Evolutionary conservation across 148 eudicot genomes (phyloP), one percentile per base, ranked within the genome.

Genomic region (Fallopia convolvulus): DNA sequence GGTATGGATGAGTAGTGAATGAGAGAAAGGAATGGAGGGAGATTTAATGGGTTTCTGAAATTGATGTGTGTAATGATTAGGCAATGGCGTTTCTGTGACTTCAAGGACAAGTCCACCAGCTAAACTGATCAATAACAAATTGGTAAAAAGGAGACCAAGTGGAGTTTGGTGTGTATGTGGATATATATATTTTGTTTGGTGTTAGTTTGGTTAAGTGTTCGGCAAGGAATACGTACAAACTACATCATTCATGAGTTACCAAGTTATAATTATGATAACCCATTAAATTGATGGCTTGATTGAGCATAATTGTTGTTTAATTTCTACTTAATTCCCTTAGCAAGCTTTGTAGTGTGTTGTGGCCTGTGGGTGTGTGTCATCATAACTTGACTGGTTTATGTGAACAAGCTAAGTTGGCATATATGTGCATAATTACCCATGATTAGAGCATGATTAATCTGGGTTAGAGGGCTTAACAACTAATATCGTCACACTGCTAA

Each of bases 51-150:
- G n/a, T n/a, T n/a, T n/a, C n/a, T n/a, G n/a, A n/a, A n/a, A n/a
- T n/a, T 20, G 32, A n/a, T 21, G 65, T 21, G 12, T 58, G 65
- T 20, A 58, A 58, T 66, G 13, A 66, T 33, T 33, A 32, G 44
- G 15, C 72, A 66, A 26, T 66, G 41, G 72, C 68, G 39, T 75
- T 53, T 53, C 77, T 75, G 77, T 75, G n/a, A 39, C 77, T 75
- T 75, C 2, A 75, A 75, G 77, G 66, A 58, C 47, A 75, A 75
- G 77, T 18, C 63, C 77, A 50, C 72, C 72, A 30, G 44, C 42
- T 40, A 18, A 75, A 52, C 14, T 75, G 65, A 55, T 66, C 63
- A 30, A 55, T 55, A 33, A 12, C 41, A 14, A 9, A 65, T 23
- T 3, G n/a, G 17, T 12, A 33, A 65, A 14, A 13, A 58, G 3